Evolutionary conservation across 371 early-diverging fungal species (phyloP).

Genomic region (Parasitella parasitica): DNA sequence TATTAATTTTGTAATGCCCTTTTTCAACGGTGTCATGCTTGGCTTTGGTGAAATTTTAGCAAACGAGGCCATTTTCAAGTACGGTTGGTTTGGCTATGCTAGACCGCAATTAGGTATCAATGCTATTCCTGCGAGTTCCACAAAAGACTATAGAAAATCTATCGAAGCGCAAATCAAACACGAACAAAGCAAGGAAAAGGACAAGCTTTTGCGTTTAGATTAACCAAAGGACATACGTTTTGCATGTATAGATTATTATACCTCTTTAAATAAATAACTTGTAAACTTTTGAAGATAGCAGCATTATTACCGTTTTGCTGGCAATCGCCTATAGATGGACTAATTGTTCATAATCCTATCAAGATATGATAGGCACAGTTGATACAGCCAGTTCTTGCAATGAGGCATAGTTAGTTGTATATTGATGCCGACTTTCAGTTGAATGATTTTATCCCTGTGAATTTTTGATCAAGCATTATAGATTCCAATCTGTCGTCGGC

Average conservation of each 20-base stretch:
- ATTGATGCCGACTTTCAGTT: no score
- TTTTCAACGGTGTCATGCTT: slow-evolving; percentile 78
- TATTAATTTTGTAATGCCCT: slow-evolving; percentile 68
- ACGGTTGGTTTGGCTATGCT: slow-evolving; percentile 69
- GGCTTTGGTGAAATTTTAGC: slow-evolving; percentile 85
- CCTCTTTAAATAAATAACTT: not conserved
- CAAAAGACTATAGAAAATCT: slow-evolving; percentile 41
- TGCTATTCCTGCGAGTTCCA: slow-evolving; percentile 34
- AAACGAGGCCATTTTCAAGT: slow-evolving; percentile 74
- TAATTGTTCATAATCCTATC: no score
- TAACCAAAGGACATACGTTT: no score
- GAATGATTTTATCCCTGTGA: no score
- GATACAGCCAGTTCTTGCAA: no score
- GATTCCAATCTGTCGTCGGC: no score
- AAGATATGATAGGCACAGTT: no score
- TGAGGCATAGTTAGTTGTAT: no score
- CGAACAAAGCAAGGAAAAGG: slow-evolving; percentile 24
- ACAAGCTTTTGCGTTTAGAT: not conserved
- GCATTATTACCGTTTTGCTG: no score
- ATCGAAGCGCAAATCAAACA: slow-evolving; percentile 27
- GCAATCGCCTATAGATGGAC: no score
- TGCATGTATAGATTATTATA: not conserved
- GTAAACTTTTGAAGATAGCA: no score
- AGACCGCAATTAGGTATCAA: slow-evolving; percentile 34
- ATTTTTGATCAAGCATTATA: no score